A percentile compares a stretch with the other conserved stretches of the same genome.
These are phyloP conservation scores for Pichia thaimueangensis DNA, from an alignment of 805 yeast species.

Conservation along the genomic window DNA sequence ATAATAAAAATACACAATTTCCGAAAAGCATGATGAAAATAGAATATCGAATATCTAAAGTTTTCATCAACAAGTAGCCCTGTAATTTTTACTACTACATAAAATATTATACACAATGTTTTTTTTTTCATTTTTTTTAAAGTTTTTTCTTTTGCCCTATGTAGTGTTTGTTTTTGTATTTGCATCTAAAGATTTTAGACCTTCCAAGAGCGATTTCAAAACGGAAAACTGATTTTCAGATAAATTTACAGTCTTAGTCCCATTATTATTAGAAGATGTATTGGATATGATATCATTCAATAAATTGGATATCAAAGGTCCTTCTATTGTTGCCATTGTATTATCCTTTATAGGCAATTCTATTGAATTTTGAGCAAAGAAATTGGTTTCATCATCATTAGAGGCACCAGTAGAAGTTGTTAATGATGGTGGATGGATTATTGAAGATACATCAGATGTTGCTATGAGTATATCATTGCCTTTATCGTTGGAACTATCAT, in stretches of 20 bases:
- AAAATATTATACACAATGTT: no score
- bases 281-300: conserved; percentile 6
- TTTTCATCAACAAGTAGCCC: no score
- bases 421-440: no score
- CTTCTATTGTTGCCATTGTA: not conserved
- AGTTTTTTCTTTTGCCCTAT: no score
- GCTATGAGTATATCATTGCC: not conserved
- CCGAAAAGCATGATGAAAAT: no score
- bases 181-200: conserved; percentile 1
- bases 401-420: not conserved
- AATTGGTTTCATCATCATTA: conserved; percentile 3
- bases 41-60: no score
- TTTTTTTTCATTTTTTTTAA: no score
- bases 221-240: conserved; percentile 2
- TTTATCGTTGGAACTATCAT: not conserved
- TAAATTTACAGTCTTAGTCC: not conserved
- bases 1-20: no score
- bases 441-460: no score
- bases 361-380: conserved; percentile 7
- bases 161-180: no score
- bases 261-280: not conserved
- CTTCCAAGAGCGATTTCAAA: conserved; percentile 3
- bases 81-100: no score
- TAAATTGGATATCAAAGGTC: conserved; percentile 2
- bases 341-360: not conserved